phyloP scores from a whole-genome alignment of 768 basidiomycete genomes.

The Dioszegia crocea region DNA sequence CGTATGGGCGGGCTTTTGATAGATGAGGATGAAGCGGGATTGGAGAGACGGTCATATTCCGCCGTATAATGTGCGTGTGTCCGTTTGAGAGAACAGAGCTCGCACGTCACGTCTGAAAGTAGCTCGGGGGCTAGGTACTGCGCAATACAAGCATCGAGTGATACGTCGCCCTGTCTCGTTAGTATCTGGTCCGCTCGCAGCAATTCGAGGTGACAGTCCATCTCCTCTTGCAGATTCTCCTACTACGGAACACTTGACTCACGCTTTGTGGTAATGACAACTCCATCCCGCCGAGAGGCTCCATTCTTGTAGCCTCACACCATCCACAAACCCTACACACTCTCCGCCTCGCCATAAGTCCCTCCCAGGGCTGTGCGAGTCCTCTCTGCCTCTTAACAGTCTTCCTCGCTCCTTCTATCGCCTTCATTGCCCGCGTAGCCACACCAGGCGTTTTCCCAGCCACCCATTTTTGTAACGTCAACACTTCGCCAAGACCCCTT shows the following conservation, averaged over 20 bases:
- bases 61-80: conserved; percentile 63
- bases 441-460: conserved; percentile 11
- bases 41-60: conserved; percentile 62
- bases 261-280: conserved; percentile 31
- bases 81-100: conserved; percentile 78
- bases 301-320: conserved; percentile 68
- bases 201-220: no score
- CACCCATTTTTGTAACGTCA: conserved; percentile 27
- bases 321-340: conserved; percentile 87
- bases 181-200: not conserved
- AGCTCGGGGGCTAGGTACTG: conserved; percentile 86
- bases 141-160: conserved; percentile 74
- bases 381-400: conserved; percentile 21
- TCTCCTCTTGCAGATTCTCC: no score
- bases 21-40: conserved; percentile 32
- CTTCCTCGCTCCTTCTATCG: conserved; percentile 11
- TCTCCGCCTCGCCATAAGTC: conserved; percentile 80
- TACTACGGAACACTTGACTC: not conserved
- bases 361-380: conserved; percentile 56
- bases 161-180: conserved; percentile 44
- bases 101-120: conserved; percentile 86
- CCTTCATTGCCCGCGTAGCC: conserved; percentile 1
- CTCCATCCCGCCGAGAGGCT: conserved; percentile 62
- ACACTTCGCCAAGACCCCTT: conserved; percentile 61
- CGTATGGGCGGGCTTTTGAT: not conserved